Evolutionary conservation across 768 basidiomycete genomes (phyloP), one percentile per base, ranked within the genome.

Genomic region (Lactifluus hygrophoroides): DNA sequence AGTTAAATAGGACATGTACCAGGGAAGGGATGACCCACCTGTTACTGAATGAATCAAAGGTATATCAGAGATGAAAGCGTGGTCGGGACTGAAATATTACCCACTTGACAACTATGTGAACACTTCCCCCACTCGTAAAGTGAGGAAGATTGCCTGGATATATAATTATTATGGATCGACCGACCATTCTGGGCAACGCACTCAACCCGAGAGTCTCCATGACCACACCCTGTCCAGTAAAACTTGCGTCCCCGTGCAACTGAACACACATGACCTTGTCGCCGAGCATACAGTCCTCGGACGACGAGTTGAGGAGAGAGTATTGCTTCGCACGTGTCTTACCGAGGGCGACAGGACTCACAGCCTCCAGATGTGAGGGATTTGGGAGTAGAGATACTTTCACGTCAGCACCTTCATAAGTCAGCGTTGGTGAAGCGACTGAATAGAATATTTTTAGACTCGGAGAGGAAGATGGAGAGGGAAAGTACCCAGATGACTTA

Each of bases 301-400:
- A 65, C 17, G 77, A 85, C 7, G 75, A 80, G 70, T 82, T 88
- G 44, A 94, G 75, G 2, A 95, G 76, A 0, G 88, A 78, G 64
- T 85, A 91, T 68, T 96, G 93, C 67, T 95, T 93, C 1, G 90
- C 91, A 16, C 94, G 86, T 4, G 90, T 88, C 68, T 94, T 91
- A 4, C 94, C 94, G 0, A 94, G 71, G 0, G 89, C 93, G 25
- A 95, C 84, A 0, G 93, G 88, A 66, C 88, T 90, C 56, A 90
- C 83, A 0, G 94, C 92, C 79, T 94, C 90, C 9, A 90, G 72
- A 66, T 90, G 88, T 0, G 88, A 90, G 0, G 88, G 88, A 63
- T 90, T 90, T 3, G 87, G 90, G 5, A 90, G 75, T 5, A 94
- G 73, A 16, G 89, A 87, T 1, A 94, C 81, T 61, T 89, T 86